Evolutionary conservation across 257 asterid genomes (phyloP).

Genomic region (Salvia miltiorrhiza): DNA sequence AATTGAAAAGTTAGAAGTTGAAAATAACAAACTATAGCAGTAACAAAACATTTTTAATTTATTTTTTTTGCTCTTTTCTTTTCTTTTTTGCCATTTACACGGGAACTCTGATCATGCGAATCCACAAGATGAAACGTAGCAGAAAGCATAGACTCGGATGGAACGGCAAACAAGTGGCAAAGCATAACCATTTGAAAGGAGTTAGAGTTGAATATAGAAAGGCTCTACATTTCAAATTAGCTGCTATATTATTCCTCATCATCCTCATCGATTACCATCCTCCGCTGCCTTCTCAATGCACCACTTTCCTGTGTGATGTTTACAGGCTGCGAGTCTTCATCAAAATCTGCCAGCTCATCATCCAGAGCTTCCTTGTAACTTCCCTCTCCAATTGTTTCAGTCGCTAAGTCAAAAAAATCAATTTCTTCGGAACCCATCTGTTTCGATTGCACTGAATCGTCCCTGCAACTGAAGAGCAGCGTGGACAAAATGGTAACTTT

Average conservation of each 20-base stretch:
- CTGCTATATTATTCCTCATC: constrained; percentile 52
- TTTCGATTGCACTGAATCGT: constrained; percentile 26
- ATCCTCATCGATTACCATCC: constrained; percentile 74
- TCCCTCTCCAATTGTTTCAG: constrained; percentile 23
- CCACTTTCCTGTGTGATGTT: constrained; percentile 23
- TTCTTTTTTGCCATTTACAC: no score
- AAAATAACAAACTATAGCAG: no score
- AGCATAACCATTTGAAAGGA: neutral
- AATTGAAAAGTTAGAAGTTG: no score
- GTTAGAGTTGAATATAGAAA: neutral
- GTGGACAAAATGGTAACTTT: neutral
- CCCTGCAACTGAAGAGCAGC: constrained; percentile 34
- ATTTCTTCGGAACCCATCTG: constrained; percentile 24
- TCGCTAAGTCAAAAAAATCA: constrained; percentile 21
- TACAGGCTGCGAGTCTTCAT: constrained; percentile 30
- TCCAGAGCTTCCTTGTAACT: constrained; percentile 12
- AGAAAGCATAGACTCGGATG: neutral
- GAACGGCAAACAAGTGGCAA: neutral
- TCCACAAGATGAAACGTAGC: neutral
- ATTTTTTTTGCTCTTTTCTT: neutral
- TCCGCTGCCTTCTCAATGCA: constrained; percentile 56
- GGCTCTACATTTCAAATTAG: neutral
- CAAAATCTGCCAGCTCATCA: constrained; percentile 47
- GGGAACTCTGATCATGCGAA: neutral
- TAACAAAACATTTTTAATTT: no score